These are phyloP conservation scores for Penicillium cinerascens DNA, from an alignment of 495 filamentous ascomycete genomes.

Conservation along the genomic window DNA sequence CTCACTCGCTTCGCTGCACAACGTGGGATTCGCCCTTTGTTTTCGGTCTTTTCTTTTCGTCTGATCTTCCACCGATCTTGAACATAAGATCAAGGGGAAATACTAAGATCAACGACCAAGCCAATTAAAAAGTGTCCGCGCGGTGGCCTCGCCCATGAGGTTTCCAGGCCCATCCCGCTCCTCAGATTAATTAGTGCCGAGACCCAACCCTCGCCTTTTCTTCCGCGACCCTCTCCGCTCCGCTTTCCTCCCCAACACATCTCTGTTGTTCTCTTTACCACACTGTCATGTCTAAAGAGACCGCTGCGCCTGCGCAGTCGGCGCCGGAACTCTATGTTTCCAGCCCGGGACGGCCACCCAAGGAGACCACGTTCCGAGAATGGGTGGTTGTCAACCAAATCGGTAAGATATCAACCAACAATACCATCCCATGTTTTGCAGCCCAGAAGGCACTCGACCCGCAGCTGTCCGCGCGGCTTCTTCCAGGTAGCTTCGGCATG, in stretches of 20 bases:
- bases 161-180: slow-evolving; percentile 23
- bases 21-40: slow-evolving; percentile 2
- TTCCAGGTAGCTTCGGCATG: not conserved
- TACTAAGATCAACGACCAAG: not conserved
- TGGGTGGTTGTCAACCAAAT: slow-evolving; percentile 54
- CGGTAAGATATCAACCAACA: slow-evolving; percentile 36
- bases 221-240: slow-evolving; percentile 20
- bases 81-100: not conserved
- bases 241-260: slow-evolving; percentile 13
- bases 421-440: not conserved
- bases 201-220: slow-evolving; percentile 8
- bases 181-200: slow-evolving; percentile 22
- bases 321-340: slow-evolving; percentile 41
- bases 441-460: not conserved
- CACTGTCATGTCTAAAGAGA: slow-evolving; percentile 36
- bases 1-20: slow-evolving; percentile 5
- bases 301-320: slow-evolving; percentile 23
- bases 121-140: slow-evolving; percentile 5
- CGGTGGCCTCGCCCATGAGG: slow-evolving; percentile 23
- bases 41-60: not conserved
- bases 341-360: slow-evolving; percentile 31
- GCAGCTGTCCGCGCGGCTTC: not conserved
- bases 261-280: slow-evolving; percentile 8
- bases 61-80: too few relatives aligned
- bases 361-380: slow-evolving; percentile 48